Evolutionary conservation across 805 yeast genomes (phyloP).

Genomic region (Wickerhamomyces strasburgensis): DNA sequence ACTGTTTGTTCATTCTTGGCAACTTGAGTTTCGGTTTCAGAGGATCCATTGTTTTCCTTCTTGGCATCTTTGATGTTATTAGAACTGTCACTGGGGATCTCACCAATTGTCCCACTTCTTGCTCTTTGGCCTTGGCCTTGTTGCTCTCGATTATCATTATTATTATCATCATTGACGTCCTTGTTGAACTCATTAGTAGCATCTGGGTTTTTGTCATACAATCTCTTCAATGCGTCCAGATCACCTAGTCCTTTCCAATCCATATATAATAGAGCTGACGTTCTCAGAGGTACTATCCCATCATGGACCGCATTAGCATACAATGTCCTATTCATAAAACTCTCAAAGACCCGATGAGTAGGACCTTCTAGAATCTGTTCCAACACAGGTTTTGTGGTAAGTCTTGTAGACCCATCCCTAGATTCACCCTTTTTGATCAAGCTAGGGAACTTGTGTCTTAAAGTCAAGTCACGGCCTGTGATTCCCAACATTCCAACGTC

Average conservation of each 20-base stretch:
- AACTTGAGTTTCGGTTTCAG: too few relatives aligned
- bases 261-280: constrained; percentile 77
- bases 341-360: constrained; percentile 55
- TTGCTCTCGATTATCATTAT: too few relatives aligned
- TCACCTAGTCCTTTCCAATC: constrained; percentile 75
- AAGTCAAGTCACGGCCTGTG: constrained; percentile 87
- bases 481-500: constrained; percentile 88
- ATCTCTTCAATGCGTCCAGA: constrained; percentile 32
- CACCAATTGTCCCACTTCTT: constrained; percentile 15
- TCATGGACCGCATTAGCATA: constrained; percentile 91
- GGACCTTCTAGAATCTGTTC: constrained; percentile 74
- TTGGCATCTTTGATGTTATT: too few relatives aligned
- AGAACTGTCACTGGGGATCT: constrained; percentile 10
- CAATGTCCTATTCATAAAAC: constrained; percentile 66
- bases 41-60: too few relatives aligned
- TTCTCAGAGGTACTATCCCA: constrained; percentile 92
- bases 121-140: constrained; percentile 21
- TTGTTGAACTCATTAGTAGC: constrained; percentile 2
- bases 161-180: constrained; percentile 1
- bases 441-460: constrained; percentile 38
- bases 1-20: not conserved
- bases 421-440: constrained; percentile 11
- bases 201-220: constrained; percentile 13
- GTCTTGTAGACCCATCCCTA: constrained; percentile 8
- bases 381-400: constrained; percentile 54